phyloP scores from a whole-genome alignment of 2,329 filamentous ascomycete species.

The Teratosphaeria pseudoeucalypti region DNA sequence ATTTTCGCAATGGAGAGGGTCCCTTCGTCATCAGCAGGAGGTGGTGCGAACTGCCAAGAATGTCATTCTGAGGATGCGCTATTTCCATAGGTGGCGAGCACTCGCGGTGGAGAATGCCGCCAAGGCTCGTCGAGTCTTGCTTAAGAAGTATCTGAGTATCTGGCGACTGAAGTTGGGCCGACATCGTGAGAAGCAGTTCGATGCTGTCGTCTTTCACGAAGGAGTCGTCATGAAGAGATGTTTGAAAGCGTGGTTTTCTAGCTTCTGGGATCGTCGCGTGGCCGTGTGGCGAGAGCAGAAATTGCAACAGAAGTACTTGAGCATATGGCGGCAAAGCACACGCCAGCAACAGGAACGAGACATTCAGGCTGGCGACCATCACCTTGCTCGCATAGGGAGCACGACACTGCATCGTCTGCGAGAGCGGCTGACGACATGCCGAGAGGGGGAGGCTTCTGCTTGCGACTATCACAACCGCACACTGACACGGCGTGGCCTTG shows the following conservation, averaged over 20 bases:
- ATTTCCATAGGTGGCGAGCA: conserved; percentile 59
- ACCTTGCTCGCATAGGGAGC: not conserved
- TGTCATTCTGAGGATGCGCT: conserved; percentile 58
- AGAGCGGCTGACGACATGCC: not conserved
- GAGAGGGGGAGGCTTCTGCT: not conserved
- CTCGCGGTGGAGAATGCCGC: conserved; percentile 52
- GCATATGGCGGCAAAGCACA: conserved; percentile 1
- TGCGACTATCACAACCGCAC: not conserved
- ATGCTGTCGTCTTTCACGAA: conserved; percentile 17
- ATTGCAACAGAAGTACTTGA: conserved; percentile 9
- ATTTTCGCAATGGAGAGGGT: conserved; percentile 59
- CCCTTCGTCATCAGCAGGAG: conserved; percentile 52
- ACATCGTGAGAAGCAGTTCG: conserved; percentile 10
- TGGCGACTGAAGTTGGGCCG: conserved; percentile 39
- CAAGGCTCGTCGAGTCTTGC: conserved; percentile 42
- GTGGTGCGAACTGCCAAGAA: conserved; percentile 58
- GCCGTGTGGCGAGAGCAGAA: conserved; percentile 25
- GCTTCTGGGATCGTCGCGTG: conserved; percentile 14
- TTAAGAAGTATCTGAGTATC: conserved; percentile 44
- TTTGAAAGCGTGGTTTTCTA: conserved; percentile 14
- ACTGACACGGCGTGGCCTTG: not conserved
- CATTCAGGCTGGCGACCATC: conserved; percentile 6
- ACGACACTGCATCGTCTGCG: not conserved
- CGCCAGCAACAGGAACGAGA: conserved; percentile 1
- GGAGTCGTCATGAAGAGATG: conserved; percentile 19